phyloP scores from a whole-genome alignment of 129 eudicot genomes.

The Flaveria linearis region DNA sequence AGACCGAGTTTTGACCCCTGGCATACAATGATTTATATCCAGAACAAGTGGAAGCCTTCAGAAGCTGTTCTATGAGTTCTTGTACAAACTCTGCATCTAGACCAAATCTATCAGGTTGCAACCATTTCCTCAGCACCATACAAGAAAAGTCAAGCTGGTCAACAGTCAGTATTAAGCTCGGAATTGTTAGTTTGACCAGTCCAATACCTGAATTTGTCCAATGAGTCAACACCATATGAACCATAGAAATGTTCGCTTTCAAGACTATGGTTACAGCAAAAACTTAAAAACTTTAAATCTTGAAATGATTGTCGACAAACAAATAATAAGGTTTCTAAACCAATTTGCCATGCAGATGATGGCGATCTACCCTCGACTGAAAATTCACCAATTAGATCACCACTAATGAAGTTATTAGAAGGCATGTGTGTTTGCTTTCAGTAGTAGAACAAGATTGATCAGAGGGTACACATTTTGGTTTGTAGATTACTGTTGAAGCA shows the following conservation, averaged over 20 bases:
- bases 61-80: slow-evolving; percentile 82
- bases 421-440: slow-evolving; percentile 27
- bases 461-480: slow-evolving; percentile 24
- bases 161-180: slow-evolving; percentile 40
- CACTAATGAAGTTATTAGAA: slow-evolving; percentile 31
- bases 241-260: slow-evolving; percentile 23
- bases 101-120: slow-evolving; percentile 73
- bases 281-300: slow-evolving; percentile 43
- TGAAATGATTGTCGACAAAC: slow-evolving; percentile 56
- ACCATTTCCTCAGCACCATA: slow-evolving; percentile 55
- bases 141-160: slow-evolving; percentile 47
- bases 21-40: slow-evolving; percentile 48
- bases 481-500: slow-evolving; percentile 64
- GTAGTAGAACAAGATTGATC: slow-evolving; percentile 34
- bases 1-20: slow-evolving; percentile 42
- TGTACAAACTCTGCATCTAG: slow-evolving; percentile 82
- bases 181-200: slow-evolving; percentile 40
- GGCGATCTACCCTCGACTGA: slow-evolving; percentile 69
- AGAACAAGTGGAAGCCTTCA: slow-evolving; percentile 52
- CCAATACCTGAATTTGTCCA: slow-evolving; percentile 55
- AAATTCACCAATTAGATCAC: slow-evolving; percentile 66
- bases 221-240: slow-evolving; percentile 34
- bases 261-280: slow-evolving; percentile 65
- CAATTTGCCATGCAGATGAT: slow-evolving; percentile 71
- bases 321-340: slow-evolving; percentile 45